Conservation (phyloP, 2,329 filamentous ascomycete species). For the Madurella mycetomatis region DNA sequence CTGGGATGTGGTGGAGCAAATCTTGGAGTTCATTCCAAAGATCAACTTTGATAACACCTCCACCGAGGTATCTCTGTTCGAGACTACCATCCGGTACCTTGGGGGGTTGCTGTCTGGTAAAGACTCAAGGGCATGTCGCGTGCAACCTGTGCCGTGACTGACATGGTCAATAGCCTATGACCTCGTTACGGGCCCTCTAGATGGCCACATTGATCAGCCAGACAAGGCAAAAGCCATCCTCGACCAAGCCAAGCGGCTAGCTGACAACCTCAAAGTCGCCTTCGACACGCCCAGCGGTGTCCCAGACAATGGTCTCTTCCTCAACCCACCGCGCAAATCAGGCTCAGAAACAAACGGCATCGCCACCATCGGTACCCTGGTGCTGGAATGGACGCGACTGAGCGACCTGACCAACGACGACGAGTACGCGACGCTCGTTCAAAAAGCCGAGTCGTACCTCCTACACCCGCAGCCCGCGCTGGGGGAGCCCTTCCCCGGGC, state of each 20-base stretch:
- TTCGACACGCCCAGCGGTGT: slow-evolving; percentile 74
- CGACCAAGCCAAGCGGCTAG: slow-evolving; percentile 62
- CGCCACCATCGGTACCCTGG: slow-evolving; percentile 71
- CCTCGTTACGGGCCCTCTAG: slow-evolving; percentile 64
- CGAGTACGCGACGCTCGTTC: slow-evolving; percentile 61
- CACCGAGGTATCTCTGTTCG: slow-evolving; percentile 69
- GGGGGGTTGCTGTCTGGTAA: slow-evolving; percentile 72
- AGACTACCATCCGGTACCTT: slow-evolving; percentile 86
- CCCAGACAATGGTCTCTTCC: slow-evolving; percentile 64
- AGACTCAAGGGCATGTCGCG: not conserved
- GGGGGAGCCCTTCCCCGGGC: slow-evolving; percentile 69
- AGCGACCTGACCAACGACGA: slow-evolving; percentile 67
- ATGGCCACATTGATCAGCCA: slow-evolving; percentile 45
- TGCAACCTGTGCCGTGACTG: not conserved
- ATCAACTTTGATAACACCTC: slow-evolving; percentile 66
- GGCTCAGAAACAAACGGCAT: slow-evolving; percentile 60
- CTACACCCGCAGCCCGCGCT: slow-evolving; percentile 59
- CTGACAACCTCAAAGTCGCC: slow-evolving; percentile 68
- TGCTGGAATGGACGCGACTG: slow-evolving; percentile 79
- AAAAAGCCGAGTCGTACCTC: slow-evolving; percentile 66
- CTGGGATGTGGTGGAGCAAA: slow-evolving; percentile 61
- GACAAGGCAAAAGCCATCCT: slow-evolving; percentile 55
- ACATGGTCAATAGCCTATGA: slow-evolving; percentile 51
- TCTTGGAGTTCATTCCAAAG: slow-evolving; percentile 64
- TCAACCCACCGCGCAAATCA: slow-evolving; percentile 49